A percentile compares a stretch with the other conserved stretches of the same genome.
Evolutionary conservation across 192 early-diverging fungal genomes (phyloP).

Genomic region (Bifiguratus adelaidae): DNA sequence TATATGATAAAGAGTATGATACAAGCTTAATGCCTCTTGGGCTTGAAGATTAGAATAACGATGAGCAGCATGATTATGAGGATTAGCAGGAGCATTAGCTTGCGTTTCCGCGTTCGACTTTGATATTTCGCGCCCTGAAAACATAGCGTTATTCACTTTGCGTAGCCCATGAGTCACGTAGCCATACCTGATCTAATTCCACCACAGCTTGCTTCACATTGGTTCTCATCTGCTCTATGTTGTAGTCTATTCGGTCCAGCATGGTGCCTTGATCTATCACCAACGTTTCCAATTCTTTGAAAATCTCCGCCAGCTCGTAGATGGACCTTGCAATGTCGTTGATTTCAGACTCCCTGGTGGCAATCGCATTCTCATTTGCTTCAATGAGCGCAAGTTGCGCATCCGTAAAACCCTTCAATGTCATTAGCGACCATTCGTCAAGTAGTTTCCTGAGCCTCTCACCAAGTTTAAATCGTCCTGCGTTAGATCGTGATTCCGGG

Average conservation of each 20-base stretch:
- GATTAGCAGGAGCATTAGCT: slow-evolving; percentile 73
- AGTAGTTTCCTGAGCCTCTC: slow-evolving; percentile 1
- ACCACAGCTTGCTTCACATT: slow-evolving; percentile 76
- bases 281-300: slow-evolving; percentile 89
- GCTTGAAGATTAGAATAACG: slow-evolving; percentile 68
- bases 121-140: slow-evolving; percentile 69
- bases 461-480: slow-evolving; percentile 29
- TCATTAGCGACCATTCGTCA: not conserved
- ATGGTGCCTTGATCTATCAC: slow-evolving; percentile 97
- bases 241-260: slow-evolving; percentile 95
- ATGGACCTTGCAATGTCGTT: slow-evolving; percentile 91
- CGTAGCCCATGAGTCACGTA: not conserved
- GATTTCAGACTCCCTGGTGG: slow-evolving; percentile 85
- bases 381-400: slow-evolving; percentile 70
- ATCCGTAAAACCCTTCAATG: slow-evolving; percentile 68
- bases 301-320: slow-evolving; percentile 78
- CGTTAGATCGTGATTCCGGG: slow-evolving; percentile 11
- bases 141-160: not conserved
- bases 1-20: no score
- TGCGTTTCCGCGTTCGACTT: slow-evolving; percentile 67
- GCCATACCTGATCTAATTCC: slow-evolving; percentile 63
- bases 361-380: slow-evolving; percentile 65
- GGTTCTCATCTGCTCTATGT: slow-evolving; percentile 77
- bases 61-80: slow-evolving; percentile 70
- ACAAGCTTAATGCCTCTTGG: no score